A percentile compares a stretch with the other conserved stretches of the same genome.
Conservation (phyloP, 2,329 filamentous ascomycete genomes). For the Lachnellula subtilissima region DNA sequence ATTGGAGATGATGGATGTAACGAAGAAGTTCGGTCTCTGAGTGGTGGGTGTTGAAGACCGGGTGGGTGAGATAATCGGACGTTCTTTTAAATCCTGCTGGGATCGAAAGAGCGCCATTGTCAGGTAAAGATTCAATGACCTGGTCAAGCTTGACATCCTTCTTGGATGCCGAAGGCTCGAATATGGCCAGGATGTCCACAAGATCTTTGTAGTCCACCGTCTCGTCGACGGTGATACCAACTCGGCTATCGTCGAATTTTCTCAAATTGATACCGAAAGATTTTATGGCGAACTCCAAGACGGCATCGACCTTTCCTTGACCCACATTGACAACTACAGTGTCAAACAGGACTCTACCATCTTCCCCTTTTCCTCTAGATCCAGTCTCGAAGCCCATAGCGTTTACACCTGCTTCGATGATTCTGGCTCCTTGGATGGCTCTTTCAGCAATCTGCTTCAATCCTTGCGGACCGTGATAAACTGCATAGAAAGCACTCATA, state of each 20-base stretch:
- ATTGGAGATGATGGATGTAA: conserved; percentile 89
- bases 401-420: conserved; percentile 61
- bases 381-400: conserved; percentile 60
- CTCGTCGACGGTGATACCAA: conserved; percentile 78
- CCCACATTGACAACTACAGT: conserved; percentile 66
- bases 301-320: conserved; percentile 44
- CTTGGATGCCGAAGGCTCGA: conserved; percentile 35
- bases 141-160: conserved; percentile 32
- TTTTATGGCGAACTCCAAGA: conserved; percentile 48
- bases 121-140: conserved; percentile 41
- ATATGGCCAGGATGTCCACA: conserved; percentile 51
- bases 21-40: conserved; percentile 91
- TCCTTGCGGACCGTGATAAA: conserved; percentile 86
- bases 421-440: conserved; percentile 65
- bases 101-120: conserved; percentile 36
- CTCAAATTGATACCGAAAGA: conserved; percentile 58
- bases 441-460: conserved; percentile 79
- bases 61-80: conserved; percentile 76
- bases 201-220: conserved; percentile 55
- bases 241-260: conserved; percentile 51
- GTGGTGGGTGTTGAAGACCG: conserved; percentile 91
- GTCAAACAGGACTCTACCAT: conserved; percentile 66
- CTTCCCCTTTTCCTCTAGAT: conserved; percentile 49
- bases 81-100: conserved; percentile 62
- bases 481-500: conserved; percentile 90